These are phyloP conservation scores for Pulveroboletus frians DNA, from an alignment of 768 basidiomycete species.

Conservation along the genomic window DNA sequence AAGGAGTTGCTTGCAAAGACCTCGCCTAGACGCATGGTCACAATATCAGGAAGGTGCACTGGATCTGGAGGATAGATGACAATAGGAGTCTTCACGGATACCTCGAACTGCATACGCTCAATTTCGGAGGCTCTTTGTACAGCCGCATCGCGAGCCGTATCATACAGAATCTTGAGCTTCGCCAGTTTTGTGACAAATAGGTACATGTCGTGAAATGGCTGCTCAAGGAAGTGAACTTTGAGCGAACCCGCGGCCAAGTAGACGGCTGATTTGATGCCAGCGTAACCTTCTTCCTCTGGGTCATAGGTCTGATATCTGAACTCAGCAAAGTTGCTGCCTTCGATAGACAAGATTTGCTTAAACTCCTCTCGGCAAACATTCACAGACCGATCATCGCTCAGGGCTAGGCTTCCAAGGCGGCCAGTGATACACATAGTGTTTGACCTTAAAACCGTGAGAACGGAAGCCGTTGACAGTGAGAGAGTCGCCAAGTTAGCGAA, in stretches of 20 bases:
- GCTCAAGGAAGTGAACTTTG: conserved; percentile 82
- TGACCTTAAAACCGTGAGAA: conserved; percentile 65
- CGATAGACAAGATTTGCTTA: conserved; percentile 85
- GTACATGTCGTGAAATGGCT: conserved; percentile 86
- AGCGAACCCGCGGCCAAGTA: conserved; percentile 83
- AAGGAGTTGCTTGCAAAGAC: conserved; percentile 78
- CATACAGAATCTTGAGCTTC: conserved; percentile 88
- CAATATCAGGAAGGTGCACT: conserved; percentile 52
- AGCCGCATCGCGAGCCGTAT: conserved; percentile 89
- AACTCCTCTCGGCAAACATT: conserved; percentile 58
- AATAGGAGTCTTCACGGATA: conserved; percentile 91
- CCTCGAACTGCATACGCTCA: conserved; percentile 87
- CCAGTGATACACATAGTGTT: conserved; percentile 76
- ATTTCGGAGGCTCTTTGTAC: conserved; percentile 90
- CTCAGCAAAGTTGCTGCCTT: conserved; percentile 90
- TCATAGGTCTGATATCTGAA: conserved; percentile 93
- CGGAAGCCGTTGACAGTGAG: conserved; percentile 85
- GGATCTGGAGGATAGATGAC: conserved; percentile 78
- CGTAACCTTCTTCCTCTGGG: conserved; percentile 59
- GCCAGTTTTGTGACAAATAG: conserved; percentile 80
- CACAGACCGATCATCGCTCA: conserved; percentile 66
- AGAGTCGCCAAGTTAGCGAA: conserved; percentile 73
- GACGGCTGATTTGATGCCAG: conserved; percentile 79
- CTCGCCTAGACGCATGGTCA: conserved; percentile 84
- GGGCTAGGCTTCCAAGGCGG: conserved; percentile 74